Evolutionary conservation across 306 rosid species (phyloP), one percentile per base, ranked within the genome.

Genomic region (Alnus glutinosa): DNA sequence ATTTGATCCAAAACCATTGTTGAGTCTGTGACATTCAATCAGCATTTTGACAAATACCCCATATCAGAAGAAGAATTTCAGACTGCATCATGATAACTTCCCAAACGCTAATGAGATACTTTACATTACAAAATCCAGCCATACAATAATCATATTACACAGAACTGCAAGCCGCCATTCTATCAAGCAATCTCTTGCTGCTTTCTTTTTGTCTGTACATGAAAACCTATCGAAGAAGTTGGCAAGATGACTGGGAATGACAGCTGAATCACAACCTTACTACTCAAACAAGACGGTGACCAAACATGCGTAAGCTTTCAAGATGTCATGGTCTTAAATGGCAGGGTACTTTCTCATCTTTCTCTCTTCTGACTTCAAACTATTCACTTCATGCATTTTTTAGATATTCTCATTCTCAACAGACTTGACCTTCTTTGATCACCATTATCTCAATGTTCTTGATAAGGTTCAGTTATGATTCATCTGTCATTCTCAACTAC

Each of bases 361-460:
- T 50, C 18, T 16, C 34, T 55, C 39, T 68, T 23, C 59, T 50
- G n/a, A 62, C 36, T 13, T 3, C 19, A 32, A 49, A 5, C 30
- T 28, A 51, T 67, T 49, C 44, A 1, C 52, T 64, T 23, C 39
- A 54, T 15, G 55, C 49, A 4, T 4, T 5, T 32, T 34, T 16
- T 48, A 30, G 18, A 46, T 9, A 8, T 61, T 72, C 67, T 58
- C 11, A 5, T 55, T 16, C 59, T 42, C 68, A 66, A 15, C 48
- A 67, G 32, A 42, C 75, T 73, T 74, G 85, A 80, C 77, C 82
- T 78, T 42, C 37, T 80, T 84, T 84, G 87, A 80, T 80, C 84
- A 77, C 54, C 83, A 52, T 6, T 51, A 28, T 59, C n/a, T n/a
- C 46, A 42, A 42, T 42, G 46, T 37, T 9, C 34, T 28, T 32